phyloP scores from a whole-genome alignment of 257 asterid species.

The Craterostigma plantagineum region DNA sequence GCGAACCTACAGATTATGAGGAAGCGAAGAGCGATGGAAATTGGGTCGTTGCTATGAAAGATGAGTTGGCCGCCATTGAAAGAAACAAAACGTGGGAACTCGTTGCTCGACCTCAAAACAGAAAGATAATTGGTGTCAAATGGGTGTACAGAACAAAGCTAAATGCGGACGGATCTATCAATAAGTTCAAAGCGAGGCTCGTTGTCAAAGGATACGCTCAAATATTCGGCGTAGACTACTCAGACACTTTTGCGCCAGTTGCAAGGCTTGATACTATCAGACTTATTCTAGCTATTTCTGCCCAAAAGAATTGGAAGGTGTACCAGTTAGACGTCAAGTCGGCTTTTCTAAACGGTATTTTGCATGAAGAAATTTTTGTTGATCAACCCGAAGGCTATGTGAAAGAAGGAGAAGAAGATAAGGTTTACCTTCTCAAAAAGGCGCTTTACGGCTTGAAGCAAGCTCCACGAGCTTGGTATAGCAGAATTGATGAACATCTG shows the following conservation, averaged over 20 bases:
- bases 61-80: conserved; percentile 3
- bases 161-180: background rate
- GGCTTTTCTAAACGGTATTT: background rate
- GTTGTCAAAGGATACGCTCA: background rate
- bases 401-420: background rate
- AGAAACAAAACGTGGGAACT: conserved; percentile 3
- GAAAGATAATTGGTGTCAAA: conserved; percentile 3
- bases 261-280: background rate
- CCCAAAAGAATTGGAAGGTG: background rate
- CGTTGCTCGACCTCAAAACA: background rate
- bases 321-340: background rate
- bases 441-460: background rate
- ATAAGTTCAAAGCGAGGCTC: background rate
- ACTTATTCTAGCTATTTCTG: background rate
- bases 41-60: conserved; percentile 1
- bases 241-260: background rate
- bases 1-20: conserved; percentile 1
- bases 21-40: conserved; percentile 1
- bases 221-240: background rate
- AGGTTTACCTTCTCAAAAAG: background rate
- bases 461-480: background rate
- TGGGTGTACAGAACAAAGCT: conserved; percentile 1
- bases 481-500: background rate
- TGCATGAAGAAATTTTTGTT: background rate
- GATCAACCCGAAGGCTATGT: background rate